phyloP scores from a whole-genome alignment of 2,329 filamentous ascomycete species.

The Pseudogymnoascus sp. region DNA sequence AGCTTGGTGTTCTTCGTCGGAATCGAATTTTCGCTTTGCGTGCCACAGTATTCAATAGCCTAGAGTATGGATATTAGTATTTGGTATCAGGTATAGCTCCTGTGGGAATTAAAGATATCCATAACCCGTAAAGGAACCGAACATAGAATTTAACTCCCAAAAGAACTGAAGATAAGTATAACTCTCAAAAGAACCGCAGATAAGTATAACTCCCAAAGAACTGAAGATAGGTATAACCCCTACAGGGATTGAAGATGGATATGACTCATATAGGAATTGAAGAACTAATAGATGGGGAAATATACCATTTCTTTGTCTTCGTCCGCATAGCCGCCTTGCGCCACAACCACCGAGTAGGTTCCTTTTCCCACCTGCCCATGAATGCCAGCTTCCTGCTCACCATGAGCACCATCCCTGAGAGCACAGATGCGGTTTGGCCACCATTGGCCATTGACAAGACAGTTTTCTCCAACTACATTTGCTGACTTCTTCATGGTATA shows the following conservation, averaged over 20 bases:
- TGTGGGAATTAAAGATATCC: not conserved
- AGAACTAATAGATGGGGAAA: not conserved
- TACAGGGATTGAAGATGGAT: not conserved
- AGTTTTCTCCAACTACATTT: constrained; percentile 29
- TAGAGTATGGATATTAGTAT: constrained; percentile 25
- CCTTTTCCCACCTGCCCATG: constrained; percentile 40
- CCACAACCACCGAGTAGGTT: constrained; percentile 47
- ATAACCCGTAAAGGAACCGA: no score
- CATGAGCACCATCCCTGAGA: constrained; percentile 48
- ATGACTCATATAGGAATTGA: not conserved
- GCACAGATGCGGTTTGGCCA: constrained; percentile 46
- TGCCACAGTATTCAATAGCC: constrained; percentile 47
- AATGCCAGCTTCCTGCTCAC: constrained; percentile 43
- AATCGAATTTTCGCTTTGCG: constrained; percentile 31
- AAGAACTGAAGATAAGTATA: no score
- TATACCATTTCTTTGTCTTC: constrained; percentile 39
- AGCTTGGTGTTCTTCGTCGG: constrained; percentile 34
- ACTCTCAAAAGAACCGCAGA: no score
- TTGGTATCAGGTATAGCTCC: not conserved
- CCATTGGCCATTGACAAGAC: constrained; percentile 39
- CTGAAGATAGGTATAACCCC: not conserved
- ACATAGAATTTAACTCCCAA: no score
- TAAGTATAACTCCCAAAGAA: not conserved
- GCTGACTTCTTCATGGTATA: constrained; percentile 16
- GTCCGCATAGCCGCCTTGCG: constrained; percentile 41